Base-by-base conservation (phyloP, 345 rosid genomes). In the Eucalyptus shirleyi region DNA sequence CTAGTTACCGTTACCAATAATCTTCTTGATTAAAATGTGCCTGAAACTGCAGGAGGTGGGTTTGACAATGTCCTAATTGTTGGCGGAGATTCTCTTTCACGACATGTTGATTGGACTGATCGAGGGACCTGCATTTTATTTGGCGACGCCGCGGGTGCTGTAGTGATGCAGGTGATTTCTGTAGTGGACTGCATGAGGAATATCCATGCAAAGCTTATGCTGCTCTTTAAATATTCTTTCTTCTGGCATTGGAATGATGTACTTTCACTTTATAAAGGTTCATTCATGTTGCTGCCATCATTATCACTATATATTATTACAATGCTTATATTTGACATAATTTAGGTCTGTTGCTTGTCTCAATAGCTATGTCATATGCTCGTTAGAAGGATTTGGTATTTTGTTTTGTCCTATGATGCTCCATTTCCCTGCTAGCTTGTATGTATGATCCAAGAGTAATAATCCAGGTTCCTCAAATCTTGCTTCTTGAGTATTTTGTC, bases 121-220 rank as follows among this genome's bases (percentile, higher is more conserved):
- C 94, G 99, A 94, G 96, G 97, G 51, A 92, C 96, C 86, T 98
- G 99, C 89, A 98, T 98, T 88, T 96, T 98, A 59, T 97, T 98
- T 72, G 99, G 99, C 32, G 99, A 97, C 67, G 99, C 98, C 59
- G 99, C 98, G 18, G 99, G 99, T 86, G 99, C 99, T 51, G 98
- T 98, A 44, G 89, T 98, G n/a, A 92, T 98, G 88, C 99, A 98
- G 98, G 99, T 96, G 93, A 69, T 89, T 67, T 86, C 28, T 88
- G 17, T 83, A 40, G 87, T 86, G 12, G 28, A 34, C 9, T 87
- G 69, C 80, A 60, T 44, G 18, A 56, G 42, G 19, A 19, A n/a
- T 72, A 34, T 72, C 26, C 82, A 19, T 72, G 82, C 26, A 34
- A 67, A 67, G 80, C 80, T 67, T 67, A 16, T 67, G 80, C 80